Conservation (phyloP, 208 protist species). For the Crithidia fasciculata region DNA sequence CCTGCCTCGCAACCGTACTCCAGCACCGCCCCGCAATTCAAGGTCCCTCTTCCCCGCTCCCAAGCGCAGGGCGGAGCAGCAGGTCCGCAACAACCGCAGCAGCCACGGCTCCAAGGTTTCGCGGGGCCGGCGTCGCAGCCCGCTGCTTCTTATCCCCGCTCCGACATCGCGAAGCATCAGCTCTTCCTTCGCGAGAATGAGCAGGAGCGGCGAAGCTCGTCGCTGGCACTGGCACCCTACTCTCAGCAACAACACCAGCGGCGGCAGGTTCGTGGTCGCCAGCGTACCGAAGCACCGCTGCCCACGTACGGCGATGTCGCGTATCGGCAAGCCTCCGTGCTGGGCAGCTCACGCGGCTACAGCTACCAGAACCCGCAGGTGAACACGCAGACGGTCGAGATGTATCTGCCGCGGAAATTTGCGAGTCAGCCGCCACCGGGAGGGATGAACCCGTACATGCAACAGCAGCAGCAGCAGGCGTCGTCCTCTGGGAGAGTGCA, state of each 20-base stretch:
- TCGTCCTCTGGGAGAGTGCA: too few species aligned
- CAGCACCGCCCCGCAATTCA: conserved; percentile 7
- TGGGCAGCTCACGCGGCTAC: conserved; percentile 24
- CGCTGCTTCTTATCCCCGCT: conserved; percentile 5
- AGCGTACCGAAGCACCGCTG: conserved; percentile 12
- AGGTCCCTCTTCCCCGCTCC: conserved; percentile 7
- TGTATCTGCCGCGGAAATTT: conserved; percentile 24
- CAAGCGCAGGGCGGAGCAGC: not conserved
- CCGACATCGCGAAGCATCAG: conserved; percentile 22
- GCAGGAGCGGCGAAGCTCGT: conserved; percentile 24
- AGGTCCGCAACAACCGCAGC: not conserved
- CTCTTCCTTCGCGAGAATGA: conserved; percentile 30
- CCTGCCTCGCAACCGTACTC: not conserved
- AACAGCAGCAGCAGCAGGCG: not conserved
- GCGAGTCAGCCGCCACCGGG: conserved; percentile 15
- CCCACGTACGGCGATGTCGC: conserved; percentile 1
- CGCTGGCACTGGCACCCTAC: not conserved
- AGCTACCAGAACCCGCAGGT: conserved; percentile 35
- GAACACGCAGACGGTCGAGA: conserved; percentile 40
- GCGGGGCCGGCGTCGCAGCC: conserved; percentile 7
- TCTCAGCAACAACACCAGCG: conserved; percentile 1
- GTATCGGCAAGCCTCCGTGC: conserved; percentile 15
- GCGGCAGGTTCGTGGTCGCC: conserved; percentile 13
- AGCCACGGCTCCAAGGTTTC: not conserved
- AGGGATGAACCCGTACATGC: not conserved